phyloP scores from a whole-genome alignment of 495 filamentous ascomycete species.

The Aspergillus egyptiacus region DNA sequence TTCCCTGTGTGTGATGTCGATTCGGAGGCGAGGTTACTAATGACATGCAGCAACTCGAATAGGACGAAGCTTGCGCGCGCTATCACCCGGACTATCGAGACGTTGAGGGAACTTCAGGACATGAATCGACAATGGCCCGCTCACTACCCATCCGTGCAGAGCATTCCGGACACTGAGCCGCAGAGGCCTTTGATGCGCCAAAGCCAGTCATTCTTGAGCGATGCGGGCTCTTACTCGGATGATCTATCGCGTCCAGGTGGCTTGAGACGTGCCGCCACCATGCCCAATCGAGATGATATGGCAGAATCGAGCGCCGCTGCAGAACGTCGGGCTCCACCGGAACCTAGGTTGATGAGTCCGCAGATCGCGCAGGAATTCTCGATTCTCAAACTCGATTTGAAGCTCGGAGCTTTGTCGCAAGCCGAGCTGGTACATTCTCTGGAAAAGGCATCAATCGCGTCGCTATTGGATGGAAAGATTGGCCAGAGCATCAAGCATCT shows the following conservation, averaged over 20 bases:
- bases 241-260: conserved; percentile 43
- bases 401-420: conserved; percentile 78
- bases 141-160: conserved; percentile 84
- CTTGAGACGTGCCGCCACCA: conserved; percentile 67
- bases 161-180: conserved; percentile 40
- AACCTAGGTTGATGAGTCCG: conserved; percentile 77
- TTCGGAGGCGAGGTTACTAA: conserved; percentile 14
- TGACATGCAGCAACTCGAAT: conserved; percentile 73
- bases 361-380: conserved; percentile 96
- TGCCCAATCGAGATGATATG: conserved; percentile 50
- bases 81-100: conserved; percentile 78
- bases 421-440: conserved; percentile 93
- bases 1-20: neutral
- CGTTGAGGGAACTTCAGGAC: conserved; percentile 70
- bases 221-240: conserved; percentile 28
- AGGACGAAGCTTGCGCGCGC: conserved; percentile 75
- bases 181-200: conserved; percentile 47
- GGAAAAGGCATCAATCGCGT: conserved; percentile 84
- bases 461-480: conserved; percentile 89
- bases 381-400: conserved; percentile 87
- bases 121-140: conserved; percentile 91
- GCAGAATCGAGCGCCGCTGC: conserved; percentile 69
- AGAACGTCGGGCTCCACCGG: conserved; percentile 48
- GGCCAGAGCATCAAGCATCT: conserved; percentile 88
- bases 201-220: conserved; percentile 40